Evolutionary conservation across 2,329 filamentous ascomycete genomes (phyloP), one percentile per base, ranked within the genome.

Genomic region (Colletotrichum acutatum): DNA sequence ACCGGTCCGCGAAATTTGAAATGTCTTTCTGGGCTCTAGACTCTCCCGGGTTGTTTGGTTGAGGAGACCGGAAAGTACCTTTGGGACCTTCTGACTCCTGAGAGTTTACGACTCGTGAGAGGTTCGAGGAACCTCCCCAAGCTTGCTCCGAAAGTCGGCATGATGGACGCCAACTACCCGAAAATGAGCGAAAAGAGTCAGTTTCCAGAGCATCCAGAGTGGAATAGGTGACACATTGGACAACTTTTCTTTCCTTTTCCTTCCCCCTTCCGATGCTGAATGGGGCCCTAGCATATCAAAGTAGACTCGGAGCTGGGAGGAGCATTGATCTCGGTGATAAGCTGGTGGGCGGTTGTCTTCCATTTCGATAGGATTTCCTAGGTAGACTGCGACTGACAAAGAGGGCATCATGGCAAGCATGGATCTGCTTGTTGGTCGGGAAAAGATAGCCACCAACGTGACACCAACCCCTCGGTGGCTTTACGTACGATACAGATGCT

Each of bases 281-380:
- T 19, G 46, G 54, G 66, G 24, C 70, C 46, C 19, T n/a, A 49
- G 42, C 19, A 49, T 49, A 22, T 22, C 7, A 9, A 9, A 11
- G 59, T 65, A 70, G 34, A 57, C 54, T 66, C 66, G 66, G 53
- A 68, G 60, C 46, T 49, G 42, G 30, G 56, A 58, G 54, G 53
- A 37, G 71, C 71, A 72, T 72, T 71, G 66, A 72, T 72, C 61
- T 72, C 60, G 66, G 71, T 70, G 66, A 72, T 70, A 69, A 72
- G 66, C 34, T 49, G 34, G 57, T 52, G 66, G 70, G 42, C 19
- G 54, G 30, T 26, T 49, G 66, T 57, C 26, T 49, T 4, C 37
- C 37, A 42, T 42, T 70, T 37, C 59, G 46, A 72, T 70, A 56
- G 66, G 66, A 61, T 65, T 65, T 66, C 70, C 32, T 34, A 34